Conservation (phyloP, 176 grass and related monocot species). For the Carex cristatella region DNA sequence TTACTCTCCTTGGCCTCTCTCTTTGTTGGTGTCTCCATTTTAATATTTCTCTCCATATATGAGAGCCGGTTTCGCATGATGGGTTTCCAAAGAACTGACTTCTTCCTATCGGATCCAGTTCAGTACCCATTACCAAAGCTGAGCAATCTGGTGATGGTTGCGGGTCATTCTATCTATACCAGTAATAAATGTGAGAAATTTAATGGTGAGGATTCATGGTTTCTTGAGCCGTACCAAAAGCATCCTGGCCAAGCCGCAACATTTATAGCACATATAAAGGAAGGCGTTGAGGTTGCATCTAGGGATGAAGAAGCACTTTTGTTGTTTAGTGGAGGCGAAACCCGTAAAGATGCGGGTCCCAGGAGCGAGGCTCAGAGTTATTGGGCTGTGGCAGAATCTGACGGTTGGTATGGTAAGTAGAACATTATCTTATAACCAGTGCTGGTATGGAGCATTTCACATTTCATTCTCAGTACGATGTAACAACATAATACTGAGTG, state of each 20-base stretch:
- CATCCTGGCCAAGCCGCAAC: slow-evolving; percentile 74
- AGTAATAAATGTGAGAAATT: slow-evolving; percentile 52
- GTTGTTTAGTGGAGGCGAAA: slow-evolving; percentile 87
- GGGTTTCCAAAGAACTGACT: slow-evolving; percentile 24
- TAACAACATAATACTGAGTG: background rate
- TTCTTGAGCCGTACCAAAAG: slow-evolving; percentile 82
- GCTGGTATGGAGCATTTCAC: background rate
- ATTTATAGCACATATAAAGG: slow-evolving; percentile 77
- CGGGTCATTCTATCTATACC: slow-evolving; percentile 82
- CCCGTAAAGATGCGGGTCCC: slow-evolving; percentile 68
- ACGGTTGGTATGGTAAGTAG: slow-evolving; percentile 74
- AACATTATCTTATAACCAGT: background rate
- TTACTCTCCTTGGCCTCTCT: slow-evolving; percentile 52
- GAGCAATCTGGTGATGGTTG: slow-evolving; percentile 81
- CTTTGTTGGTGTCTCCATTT: slow-evolving; percentile 45
- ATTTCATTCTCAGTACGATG: background rate
- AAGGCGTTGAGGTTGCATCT: slow-evolving; percentile 50
- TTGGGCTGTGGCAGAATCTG: slow-evolving; percentile 68
- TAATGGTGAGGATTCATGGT: slow-evolving; percentile 73
- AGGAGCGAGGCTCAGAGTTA: slow-evolving; percentile 96
- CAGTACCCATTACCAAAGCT: slow-evolving; percentile 48
- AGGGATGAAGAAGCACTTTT: slow-evolving; percentile 58
- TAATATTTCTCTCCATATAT: slow-evolving; percentile 59
- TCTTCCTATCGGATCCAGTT: slow-evolving; percentile 22
- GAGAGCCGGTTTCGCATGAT: slow-evolving; percentile 60